Percentiles rank a stretch among this genome's conserved stretches.
phyloP scores from a whole-genome alignment of 768 basidiomycete genomes.

The Amanita muscaria region DNA sequence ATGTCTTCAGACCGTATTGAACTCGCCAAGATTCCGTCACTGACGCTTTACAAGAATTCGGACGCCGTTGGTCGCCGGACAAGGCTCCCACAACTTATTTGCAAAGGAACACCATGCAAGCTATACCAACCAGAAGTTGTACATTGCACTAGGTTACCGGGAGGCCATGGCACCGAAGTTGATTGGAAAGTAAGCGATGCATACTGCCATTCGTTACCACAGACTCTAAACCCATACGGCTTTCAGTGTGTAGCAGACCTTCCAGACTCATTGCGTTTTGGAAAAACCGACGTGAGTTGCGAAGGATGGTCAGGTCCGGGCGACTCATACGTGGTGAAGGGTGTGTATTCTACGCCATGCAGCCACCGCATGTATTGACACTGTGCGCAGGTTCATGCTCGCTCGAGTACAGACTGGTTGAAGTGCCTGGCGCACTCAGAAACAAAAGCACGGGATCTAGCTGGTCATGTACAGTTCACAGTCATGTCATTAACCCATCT shows the following conservation, averaged over 20 bases:
- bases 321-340: slow-evolving; percentile 80
- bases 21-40: slow-evolving; percentile 60
- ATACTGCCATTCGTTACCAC: too few species aligned
- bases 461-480: slow-evolving; percentile 21
- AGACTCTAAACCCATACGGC: neutral
- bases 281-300: slow-evolving; percentile 77
- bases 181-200: slow-evolving; percentile 71
- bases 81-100: slow-evolving; percentile 72
- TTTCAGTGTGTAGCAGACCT: slow-evolving; percentile 82
- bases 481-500: neutral
- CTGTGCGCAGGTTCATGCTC: slow-evolving; percentile 75
- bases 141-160: slow-evolving; percentile 67
- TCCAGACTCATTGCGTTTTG: slow-evolving; percentile 74
- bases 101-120: slow-evolving; percentile 70
- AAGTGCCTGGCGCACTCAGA: slow-evolving; percentile 45
- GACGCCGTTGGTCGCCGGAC: slow-evolving; percentile 62
- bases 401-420: slow-evolving; percentile 73
- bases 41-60: slow-evolving; percentile 70
- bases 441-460: slow-evolving; percentile 21
- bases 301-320: slow-evolving; percentile 85
- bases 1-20: slow-evolving; percentile 42
- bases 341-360: slow-evolving; percentile 27
- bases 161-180: slow-evolving; percentile 68
- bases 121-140: slow-evolving; percentile 78
- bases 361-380: neutral